phyloP scores from a whole-genome alignment of 2,329 filamentous ascomycete genomes.

The Colletotrichum horii region DNA sequence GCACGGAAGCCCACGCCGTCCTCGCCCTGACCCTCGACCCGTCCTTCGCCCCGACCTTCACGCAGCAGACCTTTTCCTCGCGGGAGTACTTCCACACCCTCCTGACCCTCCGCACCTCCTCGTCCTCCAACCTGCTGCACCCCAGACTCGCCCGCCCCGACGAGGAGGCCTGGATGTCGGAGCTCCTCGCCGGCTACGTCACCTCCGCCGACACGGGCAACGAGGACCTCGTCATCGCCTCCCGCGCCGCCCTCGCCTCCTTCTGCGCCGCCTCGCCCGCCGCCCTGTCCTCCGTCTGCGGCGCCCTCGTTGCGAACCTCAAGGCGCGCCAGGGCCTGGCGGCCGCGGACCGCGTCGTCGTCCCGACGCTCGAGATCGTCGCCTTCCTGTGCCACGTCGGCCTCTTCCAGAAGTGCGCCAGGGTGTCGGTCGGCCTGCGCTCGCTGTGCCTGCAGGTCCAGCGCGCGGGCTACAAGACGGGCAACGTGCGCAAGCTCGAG shows the following conservation, averaged over 20 bases:
- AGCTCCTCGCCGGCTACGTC: slow-evolving; percentile 70
- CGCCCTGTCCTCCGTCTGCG: slow-evolving; percentile 50
- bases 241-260: slow-evolving; percentile 66
- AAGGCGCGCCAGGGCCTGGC: slow-evolving; percentile 55
- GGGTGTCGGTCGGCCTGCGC: slow-evolving; percentile 46
- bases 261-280: slow-evolving; percentile 50
- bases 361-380: slow-evolving; percentile 78
- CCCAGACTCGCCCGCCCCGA: slow-evolving; percentile 36
- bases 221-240: slow-evolving; percentile 74
- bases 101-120: slow-evolving; percentile 48
- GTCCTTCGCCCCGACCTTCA: slow-evolving; percentile 39
- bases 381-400: slow-evolving; percentile 77
- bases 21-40: slow-evolving; percentile 49
- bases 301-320: slow-evolving; percentile 60
- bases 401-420: slow-evolving; percentile 46
- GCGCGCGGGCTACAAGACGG: slow-evolving; percentile 81
- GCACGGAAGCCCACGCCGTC: slow-evolving; percentile 67
- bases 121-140: slow-evolving; percentile 37
- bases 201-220: slow-evolving; percentile 80
- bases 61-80: slow-evolving; percentile 59
- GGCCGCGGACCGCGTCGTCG: slow-evolving; percentile 69
- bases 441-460: slow-evolving; percentile 74
- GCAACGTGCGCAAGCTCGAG: slow-evolving; percentile 81
- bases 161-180: slow-evolving; percentile 46
- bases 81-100: slow-evolving; percentile 62